Evolutionary conservation across 2,329 filamentous ascomycete species (phyloP), one percentile per base, ranked within the genome.

Genomic region (Nothophaeocryptopus gaeumannii): DNA sequence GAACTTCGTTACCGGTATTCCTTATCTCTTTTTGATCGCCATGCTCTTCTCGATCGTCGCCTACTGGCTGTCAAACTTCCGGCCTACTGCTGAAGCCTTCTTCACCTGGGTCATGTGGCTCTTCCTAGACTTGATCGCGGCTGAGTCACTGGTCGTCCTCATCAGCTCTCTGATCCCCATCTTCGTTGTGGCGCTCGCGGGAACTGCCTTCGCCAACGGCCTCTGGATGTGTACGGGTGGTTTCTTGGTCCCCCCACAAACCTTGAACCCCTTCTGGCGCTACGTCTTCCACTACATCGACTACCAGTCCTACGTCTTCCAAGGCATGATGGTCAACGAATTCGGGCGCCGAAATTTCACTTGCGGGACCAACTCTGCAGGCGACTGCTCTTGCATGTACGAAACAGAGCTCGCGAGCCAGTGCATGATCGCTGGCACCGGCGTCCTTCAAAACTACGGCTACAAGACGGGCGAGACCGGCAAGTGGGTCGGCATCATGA

Each of bases 291-390:
- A 90, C 64, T 93, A 89, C 67, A 90, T 90, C 63, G 86, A 93
- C 65, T 93, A 93, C 61, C 87, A 91, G 70, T 74, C 76, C 33
- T 93, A 90, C 58, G 88, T 93, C 2, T 95, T 93, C 65, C 81
- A 91, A 64, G 88, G 87, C 8, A 92, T 95, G 88, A 91, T 93
- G 87, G 82, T 91, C 45, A 93, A 92, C 62, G 87, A 95, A 70
- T 92, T 95, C 65, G 64, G 63, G 47, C 35, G 78, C 13, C 75
- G 87, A 11, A 77, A 73, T 2, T 95, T 88, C 67, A 66, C 70
- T 3, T 92, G 88, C 63, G 63, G 1, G 69, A 69, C 42, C 14
- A 56, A 58, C 31, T 16, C 59, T 14, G 70, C 75, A 55, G 53
- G 64, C 0, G 70, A 68, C 0, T 89, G 82, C 59, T 76, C 77